phyloP scores from a whole-genome alignment of 495 filamentous ascomycete species.

The Peziza echinospora region DNA sequence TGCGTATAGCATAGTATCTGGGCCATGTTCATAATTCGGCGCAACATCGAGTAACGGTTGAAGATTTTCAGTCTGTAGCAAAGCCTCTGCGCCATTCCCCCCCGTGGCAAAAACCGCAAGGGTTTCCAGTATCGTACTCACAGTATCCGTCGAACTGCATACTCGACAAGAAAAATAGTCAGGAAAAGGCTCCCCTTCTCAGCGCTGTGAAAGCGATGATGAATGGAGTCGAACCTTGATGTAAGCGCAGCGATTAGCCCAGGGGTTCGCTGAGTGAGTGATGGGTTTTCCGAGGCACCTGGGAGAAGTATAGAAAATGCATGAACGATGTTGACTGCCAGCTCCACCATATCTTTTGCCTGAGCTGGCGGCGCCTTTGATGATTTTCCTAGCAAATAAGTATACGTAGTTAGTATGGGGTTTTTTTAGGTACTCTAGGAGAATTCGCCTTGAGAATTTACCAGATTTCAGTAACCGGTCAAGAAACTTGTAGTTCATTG shows the following conservation, averaged over 20 bases:
- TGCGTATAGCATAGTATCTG: constrained; percentile 30
- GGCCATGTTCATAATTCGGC: constrained; percentile 27
- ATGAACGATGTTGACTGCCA: constrained; percentile 37
- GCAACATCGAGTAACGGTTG: constrained; percentile 31
- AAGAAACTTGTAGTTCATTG: constrained; percentile 35
- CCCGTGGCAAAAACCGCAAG: constrained; percentile 25
- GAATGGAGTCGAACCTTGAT: constrained; percentile 24
- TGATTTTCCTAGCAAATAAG: constrained; percentile 14
- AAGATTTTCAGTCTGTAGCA: constrained; percentile 27
- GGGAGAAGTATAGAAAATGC: constrained; percentile 35
- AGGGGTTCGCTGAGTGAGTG: constrained; percentile 28
- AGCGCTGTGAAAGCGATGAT: background rate
- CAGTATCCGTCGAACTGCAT: constrained; percentile 31
- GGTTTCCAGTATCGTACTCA: constrained; percentile 30
- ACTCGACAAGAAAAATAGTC: constrained; percentile 16
- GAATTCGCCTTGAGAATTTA: no score
- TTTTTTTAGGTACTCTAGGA: no score
- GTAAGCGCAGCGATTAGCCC: constrained; percentile 28
- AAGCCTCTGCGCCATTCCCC: constrained; percentile 22
- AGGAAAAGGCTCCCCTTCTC: background rate
- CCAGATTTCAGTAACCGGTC: constrained; percentile 36
- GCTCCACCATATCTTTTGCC: constrained; percentile 35
- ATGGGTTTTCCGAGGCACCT: constrained; percentile 22
- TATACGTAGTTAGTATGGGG: background rate
- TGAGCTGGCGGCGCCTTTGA: constrained; percentile 21